These are phyloP conservation scores for Zanthoxylum bungeanum DNA, from an alignment of 345 rosid species.

Conservation along the genomic window DNA sequence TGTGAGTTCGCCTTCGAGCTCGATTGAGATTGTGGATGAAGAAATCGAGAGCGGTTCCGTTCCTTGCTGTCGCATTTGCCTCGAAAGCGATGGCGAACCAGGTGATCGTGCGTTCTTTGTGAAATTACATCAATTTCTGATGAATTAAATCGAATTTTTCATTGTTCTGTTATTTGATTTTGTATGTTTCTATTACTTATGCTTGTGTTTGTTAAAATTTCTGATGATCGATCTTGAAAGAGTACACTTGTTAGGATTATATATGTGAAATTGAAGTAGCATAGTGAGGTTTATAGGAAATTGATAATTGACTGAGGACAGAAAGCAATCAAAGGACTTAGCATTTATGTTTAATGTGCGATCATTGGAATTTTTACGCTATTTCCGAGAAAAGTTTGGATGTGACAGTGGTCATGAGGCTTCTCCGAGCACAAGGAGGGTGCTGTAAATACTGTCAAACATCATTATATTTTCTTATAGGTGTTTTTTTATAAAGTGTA, in stretches of 20 bases:
- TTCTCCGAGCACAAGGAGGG: no score
- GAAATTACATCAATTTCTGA: background rate
- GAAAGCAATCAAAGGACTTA: no score
- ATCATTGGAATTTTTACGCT: no score
- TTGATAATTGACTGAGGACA: background rate
- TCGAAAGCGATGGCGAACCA: slow-evolving; percentile 75
- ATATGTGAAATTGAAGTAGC: background rate
- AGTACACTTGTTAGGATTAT: background rate
- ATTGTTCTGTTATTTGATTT: background rate
- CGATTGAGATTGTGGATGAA: slow-evolving; percentile 16
- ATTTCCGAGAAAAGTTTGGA: background rate
- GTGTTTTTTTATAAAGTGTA: background rate
- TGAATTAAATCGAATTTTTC: background rate
- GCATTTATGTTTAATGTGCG: no score
- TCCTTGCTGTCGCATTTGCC: slow-evolving; percentile 90
- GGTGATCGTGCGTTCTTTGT: slow-evolving; percentile 28
- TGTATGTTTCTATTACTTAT: background rate
- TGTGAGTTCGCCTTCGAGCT: slow-evolving; percentile 5
- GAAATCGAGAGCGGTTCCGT: slow-evolving; percentile 66
- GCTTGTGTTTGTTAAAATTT: background rate
- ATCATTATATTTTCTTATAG: background rate
- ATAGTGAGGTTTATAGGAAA: background rate
- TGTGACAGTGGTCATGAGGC: background rate
- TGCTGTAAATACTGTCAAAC: no score
- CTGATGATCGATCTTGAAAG: background rate